These are phyloP conservation scores for Sindora glabra DNA, from an alignment of 306 rosid species.

Conservation along the genomic window DNA sequence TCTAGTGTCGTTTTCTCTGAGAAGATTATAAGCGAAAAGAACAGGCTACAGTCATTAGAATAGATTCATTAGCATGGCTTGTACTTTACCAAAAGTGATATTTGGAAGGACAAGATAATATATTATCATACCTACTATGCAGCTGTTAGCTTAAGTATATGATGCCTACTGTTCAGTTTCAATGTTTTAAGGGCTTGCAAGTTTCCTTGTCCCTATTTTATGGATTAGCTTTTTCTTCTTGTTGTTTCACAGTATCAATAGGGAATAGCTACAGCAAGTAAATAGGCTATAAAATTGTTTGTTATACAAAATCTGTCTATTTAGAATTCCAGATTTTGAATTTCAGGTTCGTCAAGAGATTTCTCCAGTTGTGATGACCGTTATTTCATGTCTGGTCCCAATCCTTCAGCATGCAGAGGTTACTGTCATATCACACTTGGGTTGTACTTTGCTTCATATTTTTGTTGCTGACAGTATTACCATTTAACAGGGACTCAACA, in stretches of 20 bases:
- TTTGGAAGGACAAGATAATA: background rate
- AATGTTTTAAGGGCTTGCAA: background rate
- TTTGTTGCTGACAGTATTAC: conserved; percentile 22
- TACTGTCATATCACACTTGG: conserved; percentile 16
- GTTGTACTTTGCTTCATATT: conserved; percentile 9
- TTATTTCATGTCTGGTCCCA: conserved; percentile 78
- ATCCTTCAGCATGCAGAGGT: conserved; percentile 91
- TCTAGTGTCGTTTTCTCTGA: background rate
- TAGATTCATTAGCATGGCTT: no score
- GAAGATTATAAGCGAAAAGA: no score
- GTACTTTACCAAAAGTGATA: background rate
- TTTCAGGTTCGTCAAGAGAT: conserved; percentile 89
- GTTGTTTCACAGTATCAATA: background rate
- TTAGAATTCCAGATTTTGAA: background rate
- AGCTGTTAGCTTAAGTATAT: background rate
- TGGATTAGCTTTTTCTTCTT: conserved; percentile 2
- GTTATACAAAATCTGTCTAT: background rate
- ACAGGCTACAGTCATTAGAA: no score
- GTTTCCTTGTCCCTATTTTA: background rate
- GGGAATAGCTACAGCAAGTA: background rate
- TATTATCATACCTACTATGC: background rate
- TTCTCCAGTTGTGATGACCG: conserved; percentile 73
- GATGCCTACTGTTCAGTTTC: background rate
- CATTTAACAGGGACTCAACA: conserved; percentile 64
- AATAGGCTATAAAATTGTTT: background rate